Conservation (phyloP, 345 rosid genomes). For the Turritis glabra region DNA sequence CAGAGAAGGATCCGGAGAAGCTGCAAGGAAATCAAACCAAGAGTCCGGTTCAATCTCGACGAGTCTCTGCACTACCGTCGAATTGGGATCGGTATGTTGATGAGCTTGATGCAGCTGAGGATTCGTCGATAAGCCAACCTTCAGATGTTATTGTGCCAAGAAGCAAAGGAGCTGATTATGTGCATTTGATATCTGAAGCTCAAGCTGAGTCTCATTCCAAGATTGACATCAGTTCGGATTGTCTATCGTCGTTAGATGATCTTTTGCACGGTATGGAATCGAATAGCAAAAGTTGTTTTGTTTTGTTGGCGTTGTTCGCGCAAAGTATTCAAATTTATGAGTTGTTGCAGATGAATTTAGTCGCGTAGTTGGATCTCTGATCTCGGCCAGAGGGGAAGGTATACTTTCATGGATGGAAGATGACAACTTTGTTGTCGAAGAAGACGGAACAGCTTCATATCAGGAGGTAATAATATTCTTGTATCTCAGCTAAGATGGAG, state of each 20-base stretch:
- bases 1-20: constrained; percentile 31
- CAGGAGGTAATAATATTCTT: constrained; percentile 53
- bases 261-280: constrained; percentile 53
- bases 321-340: neutral
- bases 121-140: constrained; percentile 18
- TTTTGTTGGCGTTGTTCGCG: neutral
- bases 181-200: constrained; percentile 69
- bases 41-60: constrained; percentile 39
- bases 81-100: constrained; percentile 82
- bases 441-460: constrained; percentile 49
- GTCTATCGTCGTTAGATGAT: constrained; percentile 52
- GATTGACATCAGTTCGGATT: constrained; percentile 41
- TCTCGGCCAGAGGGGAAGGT: constrained; percentile 71
- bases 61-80: constrained; percentile 54
- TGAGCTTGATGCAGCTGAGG: constrained; percentile 36
- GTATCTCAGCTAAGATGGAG: neutral
- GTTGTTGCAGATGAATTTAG: constrained; percentile 54
- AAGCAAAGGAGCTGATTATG: constrained; percentile 86
- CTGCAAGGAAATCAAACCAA: constrained; percentile 48
- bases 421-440: constrained; percentile 61
- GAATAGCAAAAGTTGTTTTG: neutral
- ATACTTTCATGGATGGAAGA: constrained; percentile 68
- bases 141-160: constrained; percentile 52
- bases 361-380: constrained; percentile 56
- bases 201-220: constrained; percentile 51